Evolutionary conservation across 192 early-diverging fungal species (phyloP).

Genomic region (Mortierella alpina): DNA sequence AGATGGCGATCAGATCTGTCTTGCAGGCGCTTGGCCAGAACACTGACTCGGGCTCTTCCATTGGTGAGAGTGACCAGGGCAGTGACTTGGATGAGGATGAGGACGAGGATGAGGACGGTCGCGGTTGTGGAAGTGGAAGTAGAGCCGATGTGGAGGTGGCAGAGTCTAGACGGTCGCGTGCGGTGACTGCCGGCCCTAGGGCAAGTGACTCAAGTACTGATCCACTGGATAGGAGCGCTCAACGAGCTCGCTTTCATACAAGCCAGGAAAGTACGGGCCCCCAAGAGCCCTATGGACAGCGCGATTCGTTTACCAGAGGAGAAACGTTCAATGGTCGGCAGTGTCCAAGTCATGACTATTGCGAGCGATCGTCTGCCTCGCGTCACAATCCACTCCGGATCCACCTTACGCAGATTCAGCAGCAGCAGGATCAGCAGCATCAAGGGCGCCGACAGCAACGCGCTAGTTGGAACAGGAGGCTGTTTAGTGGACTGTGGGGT

Average conservation of each 20-base stretch:
- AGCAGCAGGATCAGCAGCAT: conserved; percentile 12
- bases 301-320: too few relatives aligned
- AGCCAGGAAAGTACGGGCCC: too few relatives aligned
- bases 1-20: conserved; percentile 12
- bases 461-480: conserved; percentile 30
- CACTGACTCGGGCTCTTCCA: conserved; percentile 12
- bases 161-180: not conserved
- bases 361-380: not conserved
- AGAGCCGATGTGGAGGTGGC: not conserved
- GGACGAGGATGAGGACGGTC: not conserved
- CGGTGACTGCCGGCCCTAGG: too few relatives aligned
- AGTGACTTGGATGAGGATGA: conserved; percentile 21
- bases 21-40: conserved; percentile 19
- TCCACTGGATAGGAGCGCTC: too few relatives aligned
- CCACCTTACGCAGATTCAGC: not conserved
- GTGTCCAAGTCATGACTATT: not conserved
- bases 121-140: not conserved
- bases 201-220: too few relatives aligned
- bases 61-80: not conserved
- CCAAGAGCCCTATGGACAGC: too few relatives aligned
- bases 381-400: too few relatives aligned
- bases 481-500: conserved; percentile 30
- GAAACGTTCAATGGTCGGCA: too few relatives aligned
- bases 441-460: conserved; percentile 5
- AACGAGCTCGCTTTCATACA: too few relatives aligned